Evolutionary conservation across 2,329 filamentous ascomycete genomes (phyloP), one percentile per base, ranked within the genome.

Genomic region (Colletotrichum nymphaeae): DNA sequence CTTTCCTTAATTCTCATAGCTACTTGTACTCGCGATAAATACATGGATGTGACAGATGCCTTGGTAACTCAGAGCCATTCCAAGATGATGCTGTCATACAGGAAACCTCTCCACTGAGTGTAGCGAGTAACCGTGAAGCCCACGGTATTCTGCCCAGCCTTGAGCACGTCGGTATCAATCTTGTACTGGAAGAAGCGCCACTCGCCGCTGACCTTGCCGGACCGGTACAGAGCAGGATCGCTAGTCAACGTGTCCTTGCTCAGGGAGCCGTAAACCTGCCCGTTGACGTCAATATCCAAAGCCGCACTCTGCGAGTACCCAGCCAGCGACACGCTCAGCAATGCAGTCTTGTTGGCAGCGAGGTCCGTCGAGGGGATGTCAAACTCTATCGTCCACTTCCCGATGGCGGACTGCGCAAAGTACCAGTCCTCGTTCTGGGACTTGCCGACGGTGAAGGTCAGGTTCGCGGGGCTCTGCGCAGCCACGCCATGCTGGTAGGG

Each of bases 401-500:
- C 80, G 14, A 77, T 57, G 9, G 76, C 76, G 6, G 81, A 82
- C 60, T 86, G 84, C 0, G 80, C 85, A 59, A 85, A 87, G 63
- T 82, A 87, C 86, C 85, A 87, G 64, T 87, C 84, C 0, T 76
- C 73, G 3, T 78, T 79, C 19, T 75, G 76, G 14, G 76, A 80
- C 53, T 75, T 58, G 0, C 84, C 84, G 16, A 86, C 76, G 0
- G 80, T 84, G 69, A 82, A 87, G 0, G 82, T 86, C 5, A 86
- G 73, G 60, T 86, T 84, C 2, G 79, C 81, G 0, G 85, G 85
- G 37, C 83, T 85, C 2, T 81, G 76, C 4, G 80, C 80, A 1
- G 84, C 83, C 11, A 84, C 80, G 3, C 76, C 86, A 64, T 87
- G 85, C 59, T 83, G 78, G 57, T 74, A 74, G 1, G 84, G 83